Percentiles rank a stretch among this genome's conserved stretches.
Evolutionary conservation across 2,329 filamentous ascomycete genomes (phyloP).

Genomic region (Venturiaceae sp.): DNA sequence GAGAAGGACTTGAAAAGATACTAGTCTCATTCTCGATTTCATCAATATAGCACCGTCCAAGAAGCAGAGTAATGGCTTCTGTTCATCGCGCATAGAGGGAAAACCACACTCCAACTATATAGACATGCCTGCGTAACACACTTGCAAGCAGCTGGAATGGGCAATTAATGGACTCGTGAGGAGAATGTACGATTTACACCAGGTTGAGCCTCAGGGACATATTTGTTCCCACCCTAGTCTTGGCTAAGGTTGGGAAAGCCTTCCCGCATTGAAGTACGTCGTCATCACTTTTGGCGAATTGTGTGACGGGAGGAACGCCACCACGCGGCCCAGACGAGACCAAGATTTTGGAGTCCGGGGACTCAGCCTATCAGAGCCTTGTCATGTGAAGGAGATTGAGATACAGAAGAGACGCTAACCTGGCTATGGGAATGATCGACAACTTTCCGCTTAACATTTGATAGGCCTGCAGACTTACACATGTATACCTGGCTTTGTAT

Average conservation of each 20-base stretch:
- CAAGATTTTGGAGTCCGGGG: neutral
- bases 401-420: neutral
- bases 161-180: neutral
- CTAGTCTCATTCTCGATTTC: neutral
- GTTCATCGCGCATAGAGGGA: neutral
- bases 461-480: neutral
- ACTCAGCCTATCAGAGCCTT: neutral
- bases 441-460: neutral
- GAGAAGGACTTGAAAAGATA: neutral
- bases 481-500: neutral
- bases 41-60: neutral
- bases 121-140: neutral
- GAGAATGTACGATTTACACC: neutral
- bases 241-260: neutral
- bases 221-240: neutral
- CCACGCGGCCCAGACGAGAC: neutral
- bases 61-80: neutral
- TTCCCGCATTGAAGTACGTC: neutral
- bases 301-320: neutral
- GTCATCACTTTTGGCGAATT: neutral
- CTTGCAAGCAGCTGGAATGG: neutral
- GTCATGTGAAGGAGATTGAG: neutral
- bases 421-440: neutral
- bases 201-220: neutral
- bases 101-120: neutral